These are phyloP conservation scores for Cutaneotrichosporon dermatis DNA, from an alignment of 1,284 basidiomycete genomes.

Conservation along the genomic window DNA sequence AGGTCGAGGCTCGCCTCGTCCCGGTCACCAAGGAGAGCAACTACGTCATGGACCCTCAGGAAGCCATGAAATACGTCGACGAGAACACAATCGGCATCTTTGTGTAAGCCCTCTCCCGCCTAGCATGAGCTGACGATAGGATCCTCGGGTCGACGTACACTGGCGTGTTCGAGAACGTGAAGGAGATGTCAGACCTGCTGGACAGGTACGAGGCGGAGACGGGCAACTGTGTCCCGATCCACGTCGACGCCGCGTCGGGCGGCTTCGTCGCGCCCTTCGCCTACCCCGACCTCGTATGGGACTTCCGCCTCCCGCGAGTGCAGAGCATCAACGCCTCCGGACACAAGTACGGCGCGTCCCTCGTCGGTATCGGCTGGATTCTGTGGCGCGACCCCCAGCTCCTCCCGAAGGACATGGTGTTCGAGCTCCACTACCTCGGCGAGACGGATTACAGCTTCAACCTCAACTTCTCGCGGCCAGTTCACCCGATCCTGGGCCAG, in stretches of 20 bases:
- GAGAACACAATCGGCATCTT: conserved; percentile 63
- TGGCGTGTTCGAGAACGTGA: conserved; percentile 86
- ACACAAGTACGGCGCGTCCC: conserved; percentile 79
- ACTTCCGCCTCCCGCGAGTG: conserved; percentile 80
- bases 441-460: conserved; percentile 70
- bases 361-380: conserved; percentile 62
- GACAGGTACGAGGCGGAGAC: conserved; percentile 82
- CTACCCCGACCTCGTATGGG: conserved; percentile 71
- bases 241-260: conserved; percentile 61
- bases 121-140: conserved; percentile 6
- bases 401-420: conserved; percentile 83
- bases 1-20: conserved; percentile 53
- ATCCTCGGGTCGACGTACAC: conserved; percentile 69
- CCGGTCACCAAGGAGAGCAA: conserved; percentile 52
- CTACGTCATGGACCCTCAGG: conserved; percentile 77
- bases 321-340: conserved; percentile 63
- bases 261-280: conserved; percentile 64
- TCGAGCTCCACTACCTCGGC: conserved; percentile 76
- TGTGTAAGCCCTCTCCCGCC: conserved; percentile 20
- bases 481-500: conserved; percentile 79
- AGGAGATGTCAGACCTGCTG: conserved; percentile 76
- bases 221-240: conserved; percentile 75
- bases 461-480: conserved; percentile 83
- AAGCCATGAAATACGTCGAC: conserved; percentile 79
- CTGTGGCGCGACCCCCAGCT: conserved; percentile 71